These are phyloP conservation scores for Aspergillus japonicus DNA, from an alignment of 2,329 filamentous ascomycete species.

Conservation along the genomic window DNA sequence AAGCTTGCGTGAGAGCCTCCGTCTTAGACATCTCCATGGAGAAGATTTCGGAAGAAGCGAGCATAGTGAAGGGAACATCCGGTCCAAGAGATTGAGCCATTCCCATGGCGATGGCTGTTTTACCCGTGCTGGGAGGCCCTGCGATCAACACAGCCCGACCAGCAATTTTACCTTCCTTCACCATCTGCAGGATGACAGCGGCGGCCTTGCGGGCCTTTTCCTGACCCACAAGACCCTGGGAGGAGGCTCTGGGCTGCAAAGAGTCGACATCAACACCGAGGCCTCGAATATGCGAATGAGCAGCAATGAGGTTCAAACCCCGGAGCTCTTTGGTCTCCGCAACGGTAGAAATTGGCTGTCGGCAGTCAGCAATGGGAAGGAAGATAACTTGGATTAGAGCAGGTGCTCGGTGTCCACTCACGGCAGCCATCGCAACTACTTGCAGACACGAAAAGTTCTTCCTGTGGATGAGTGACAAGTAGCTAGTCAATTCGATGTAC, in stretches of 20 bases:
- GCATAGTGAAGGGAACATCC: constrained; percentile 94
- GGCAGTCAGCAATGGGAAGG: constrained; percentile 5
- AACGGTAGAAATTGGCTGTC: constrained; percentile 71
- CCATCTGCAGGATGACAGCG: constrained; percentile 96
- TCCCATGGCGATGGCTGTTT: constrained; percentile 97
- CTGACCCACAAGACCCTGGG: constrained; percentile 93
- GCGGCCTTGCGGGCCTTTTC: constrained; percentile 95
- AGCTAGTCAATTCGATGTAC: constrained; percentile 5
- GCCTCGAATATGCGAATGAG: constrained; percentile 95
- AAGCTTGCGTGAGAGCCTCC: constrained; percentile 96
- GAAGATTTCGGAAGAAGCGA: constrained; percentile 96
- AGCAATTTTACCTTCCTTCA: constrained; percentile 97
- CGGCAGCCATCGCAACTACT: constrained; percentile 36
- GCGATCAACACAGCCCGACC: constrained; percentile 92
- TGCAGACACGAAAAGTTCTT: constrained; percentile 8
- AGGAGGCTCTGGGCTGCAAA: constrained; percentile 77
- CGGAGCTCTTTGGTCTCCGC: constrained; percentile 94
- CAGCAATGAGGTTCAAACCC: constrained; percentile 94
- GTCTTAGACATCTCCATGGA: constrained; percentile 99
- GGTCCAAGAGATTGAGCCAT: constrained; percentile 94
- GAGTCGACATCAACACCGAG: constrained; percentile 90
- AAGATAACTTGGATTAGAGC: background rate
- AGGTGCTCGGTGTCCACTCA: constrained; percentile 21
- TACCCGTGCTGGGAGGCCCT: constrained; percentile 93
- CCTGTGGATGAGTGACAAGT: constrained; percentile 1